Evolutionary conservation across 495 filamentous ascomycete species (phyloP).

Genomic region (Friedmanniomyces endolithicus): DNA sequence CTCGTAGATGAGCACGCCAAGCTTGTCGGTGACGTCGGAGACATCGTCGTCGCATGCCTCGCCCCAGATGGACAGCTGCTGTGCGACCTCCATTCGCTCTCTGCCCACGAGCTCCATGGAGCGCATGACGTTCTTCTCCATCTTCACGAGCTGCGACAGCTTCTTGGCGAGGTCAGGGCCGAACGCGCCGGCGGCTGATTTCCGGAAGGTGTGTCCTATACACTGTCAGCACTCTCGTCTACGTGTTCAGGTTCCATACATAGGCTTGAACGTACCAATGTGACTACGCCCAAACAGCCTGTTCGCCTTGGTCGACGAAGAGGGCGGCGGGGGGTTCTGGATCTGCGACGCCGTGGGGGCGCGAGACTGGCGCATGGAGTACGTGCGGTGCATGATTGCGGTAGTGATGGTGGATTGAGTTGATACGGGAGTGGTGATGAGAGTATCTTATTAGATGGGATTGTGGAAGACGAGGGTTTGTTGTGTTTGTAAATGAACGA

Average conservation of each 20-base stretch:
- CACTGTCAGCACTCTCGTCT: constrained; percentile 3
- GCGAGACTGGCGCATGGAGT: constrained; percentile 94
- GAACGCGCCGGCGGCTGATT: constrained; percentile 70
- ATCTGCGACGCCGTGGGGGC: constrained; percentile 80
- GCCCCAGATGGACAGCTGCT: constrained; percentile 98
- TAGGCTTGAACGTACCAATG: constrained; percentile 52
- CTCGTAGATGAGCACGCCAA: constrained; percentile 94
- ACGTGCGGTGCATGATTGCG: constrained; percentile 80
- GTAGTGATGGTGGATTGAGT: constrained; percentile 7
- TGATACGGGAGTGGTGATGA: not conserved
- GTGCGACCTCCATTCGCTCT: constrained; percentile 95
- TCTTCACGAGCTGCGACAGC: constrained; percentile 93
- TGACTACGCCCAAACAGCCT: constrained; percentile 76
- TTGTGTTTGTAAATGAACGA: no score
- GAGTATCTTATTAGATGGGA: not conserved
- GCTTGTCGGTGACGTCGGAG: constrained; percentile 96
- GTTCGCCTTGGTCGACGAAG: constrained; percentile 78
- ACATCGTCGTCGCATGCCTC: constrained; percentile 95
- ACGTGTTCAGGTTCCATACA: not conserved
- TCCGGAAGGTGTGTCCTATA: constrained; percentile 85
- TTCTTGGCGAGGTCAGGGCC: constrained; percentile 96
- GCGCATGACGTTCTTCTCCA: constrained; percentile 99
- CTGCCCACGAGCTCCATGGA: constrained; percentile 89
- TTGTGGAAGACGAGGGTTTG: no score
- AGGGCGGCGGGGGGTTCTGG: constrained; percentile 85